These are phyloP conservation scores for Phytophthora nicotianae DNA, from an alignment of 352 stramenopile species.

Conservation along the genomic window DNA sequence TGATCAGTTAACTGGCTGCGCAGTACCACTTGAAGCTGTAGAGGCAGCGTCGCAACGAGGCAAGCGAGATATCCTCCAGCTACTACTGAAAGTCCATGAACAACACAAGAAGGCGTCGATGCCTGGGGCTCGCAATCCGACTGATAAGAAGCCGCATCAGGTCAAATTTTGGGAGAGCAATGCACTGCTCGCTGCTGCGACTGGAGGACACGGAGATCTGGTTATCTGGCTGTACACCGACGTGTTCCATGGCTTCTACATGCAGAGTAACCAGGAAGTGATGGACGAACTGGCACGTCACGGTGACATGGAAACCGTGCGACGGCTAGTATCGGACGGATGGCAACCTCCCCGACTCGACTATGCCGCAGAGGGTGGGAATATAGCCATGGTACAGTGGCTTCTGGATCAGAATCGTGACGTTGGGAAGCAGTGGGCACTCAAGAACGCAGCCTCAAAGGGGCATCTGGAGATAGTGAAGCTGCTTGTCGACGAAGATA, in stretches of 20 bases:
- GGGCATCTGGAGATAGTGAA: constrained; percentile 35
- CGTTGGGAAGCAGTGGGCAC: constrained; percentile 19
- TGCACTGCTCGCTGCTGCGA: constrained; percentile 24
- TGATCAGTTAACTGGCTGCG: constrained; percentile 19
- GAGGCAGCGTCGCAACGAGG: constrained; percentile 21
- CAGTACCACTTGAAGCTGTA: constrained; percentile 22
- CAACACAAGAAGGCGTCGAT: constrained; percentile 21
- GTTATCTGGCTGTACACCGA: constrained; percentile 31
- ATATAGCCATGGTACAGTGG: constrained; percentile 29
- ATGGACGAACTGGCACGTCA: constrained; percentile 28
- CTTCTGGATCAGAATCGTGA: constrained; percentile 13
- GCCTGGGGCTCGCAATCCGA: constrained; percentile 2
- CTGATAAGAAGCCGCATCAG: constrained; percentile 23
- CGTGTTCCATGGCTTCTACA: constrained; percentile 28
- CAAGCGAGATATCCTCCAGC: constrained; percentile 19
- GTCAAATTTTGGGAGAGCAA: constrained; percentile 40
- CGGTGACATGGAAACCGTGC: constrained; percentile 17
- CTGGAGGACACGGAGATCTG: constrained; percentile 24
- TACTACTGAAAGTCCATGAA: constrained; percentile 23
- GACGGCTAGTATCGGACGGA: constrained; percentile 9
- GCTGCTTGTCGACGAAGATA: constrained; percentile 17
- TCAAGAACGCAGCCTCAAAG: constrained; percentile 27
- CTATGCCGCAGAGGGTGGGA: constrained; percentile 31
- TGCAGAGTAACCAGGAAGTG: constrained; percentile 30
- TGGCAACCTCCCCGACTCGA: constrained; percentile 29